These are phyloP conservation scores for Pestalotiopsis sp. DNA, from an alignment of 2,329 filamentous ascomycete species.

Conservation along the genomic window DNA sequence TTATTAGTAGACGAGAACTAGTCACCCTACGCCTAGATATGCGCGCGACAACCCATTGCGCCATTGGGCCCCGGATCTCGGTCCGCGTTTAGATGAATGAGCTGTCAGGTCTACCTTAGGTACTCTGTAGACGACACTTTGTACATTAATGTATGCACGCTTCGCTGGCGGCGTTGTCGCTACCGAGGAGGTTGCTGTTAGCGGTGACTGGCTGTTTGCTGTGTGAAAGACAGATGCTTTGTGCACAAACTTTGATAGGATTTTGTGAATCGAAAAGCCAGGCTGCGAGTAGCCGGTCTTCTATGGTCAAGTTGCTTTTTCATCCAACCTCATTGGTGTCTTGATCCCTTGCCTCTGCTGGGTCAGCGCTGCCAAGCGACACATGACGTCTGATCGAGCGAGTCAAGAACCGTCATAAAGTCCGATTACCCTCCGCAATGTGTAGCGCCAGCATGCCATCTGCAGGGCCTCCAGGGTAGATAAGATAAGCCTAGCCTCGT, in stretches of 20 bases:
- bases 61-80: background rate
- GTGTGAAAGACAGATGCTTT: background rate
- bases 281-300: background rate
- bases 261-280: background rate
- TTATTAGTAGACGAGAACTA: conserved; percentile 2
- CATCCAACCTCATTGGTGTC: background rate
- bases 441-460: background rate
- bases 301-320: background rate
- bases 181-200: background rate
- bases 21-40: background rate
- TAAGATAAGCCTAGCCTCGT: conserved; percentile 7
- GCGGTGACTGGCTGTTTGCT: background rate
- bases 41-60: background rate
- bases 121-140: background rate
- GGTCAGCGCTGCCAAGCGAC: background rate
- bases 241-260: background rate
- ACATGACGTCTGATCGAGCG: conserved; percentile 2
- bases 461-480: background rate
- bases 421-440: conserved; percentile 8
- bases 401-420: background rate
- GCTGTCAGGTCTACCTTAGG: background rate
- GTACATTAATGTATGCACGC: background rate
- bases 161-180: background rate
- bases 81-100: background rate
- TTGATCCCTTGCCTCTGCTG: background rate